Conservation (phyloP, 2,329 filamentous ascomycete genomes). For the Aspergillus uvarum region DNA sequence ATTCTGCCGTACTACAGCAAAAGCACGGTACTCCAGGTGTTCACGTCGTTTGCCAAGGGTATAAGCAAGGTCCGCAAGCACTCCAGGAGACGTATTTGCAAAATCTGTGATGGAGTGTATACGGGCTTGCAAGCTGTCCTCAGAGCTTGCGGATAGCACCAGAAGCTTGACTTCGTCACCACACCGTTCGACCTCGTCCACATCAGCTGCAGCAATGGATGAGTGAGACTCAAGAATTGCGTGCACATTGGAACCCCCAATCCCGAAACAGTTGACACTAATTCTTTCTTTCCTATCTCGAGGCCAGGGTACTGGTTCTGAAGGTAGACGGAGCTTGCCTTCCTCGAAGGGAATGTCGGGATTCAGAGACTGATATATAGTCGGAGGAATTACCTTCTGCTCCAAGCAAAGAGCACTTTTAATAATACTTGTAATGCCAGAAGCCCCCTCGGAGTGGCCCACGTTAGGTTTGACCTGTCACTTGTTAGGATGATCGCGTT, state of each 20-base stretch:
- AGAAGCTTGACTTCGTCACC: no score
- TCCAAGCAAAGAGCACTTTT: slow-evolving; percentile 48
- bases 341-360: slow-evolving; percentile 13
- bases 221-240: slow-evolving; percentile 13
- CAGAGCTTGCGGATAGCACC: no score
- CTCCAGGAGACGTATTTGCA: no score
- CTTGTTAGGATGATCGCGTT: no score
- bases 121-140: no score
- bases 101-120: no score
- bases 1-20: background rate
- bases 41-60: no score
- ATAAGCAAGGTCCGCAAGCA: no score
- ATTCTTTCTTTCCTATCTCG: slow-evolving; percentile 3
- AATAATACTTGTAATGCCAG: slow-evolving; percentile 46
- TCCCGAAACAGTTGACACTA: slow-evolving; percentile 27
- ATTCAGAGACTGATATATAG: slow-evolving; percentile 34
- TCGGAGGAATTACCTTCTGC: slow-evolving; percentile 25
- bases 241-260: slow-evolving; percentile 22
- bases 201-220: no score
- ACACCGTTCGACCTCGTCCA: no score
- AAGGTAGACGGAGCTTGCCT: slow-evolving; percentile 9
- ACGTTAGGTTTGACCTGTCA: background rate
- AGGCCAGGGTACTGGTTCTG: slow-evolving; percentile 13
- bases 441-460: slow-evolving; percentile 46
- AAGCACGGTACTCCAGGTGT: no score